These are phyloP conservation scores for Rhizomucor pusillus DNA, from an alignment of 371 early-diverging fungal genomes.

Conservation along the genomic window DNA sequence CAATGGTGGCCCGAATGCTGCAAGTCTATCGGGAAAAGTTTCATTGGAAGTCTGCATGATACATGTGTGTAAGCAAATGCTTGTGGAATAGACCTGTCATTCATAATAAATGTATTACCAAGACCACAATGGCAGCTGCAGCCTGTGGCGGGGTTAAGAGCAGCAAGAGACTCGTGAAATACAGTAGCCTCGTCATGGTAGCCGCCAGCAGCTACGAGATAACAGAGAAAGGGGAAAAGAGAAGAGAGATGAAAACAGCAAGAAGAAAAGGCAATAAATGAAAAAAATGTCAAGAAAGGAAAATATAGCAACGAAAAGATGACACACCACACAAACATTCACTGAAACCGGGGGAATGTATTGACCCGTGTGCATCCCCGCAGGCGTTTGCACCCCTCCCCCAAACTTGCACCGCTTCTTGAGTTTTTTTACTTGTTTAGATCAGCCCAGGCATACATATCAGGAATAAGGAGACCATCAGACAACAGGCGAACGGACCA, in stretches of 20 bases:
- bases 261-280: slow-evolving; percentile 7
- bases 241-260: slow-evolving; percentile 11
- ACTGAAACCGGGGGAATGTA: neutral
- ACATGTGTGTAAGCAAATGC: neutral
- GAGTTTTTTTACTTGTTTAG: no score
- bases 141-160: neutral
- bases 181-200: neutral
- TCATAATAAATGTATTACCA: slow-evolving; percentile 12
- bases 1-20: slow-evolving; percentile 65
- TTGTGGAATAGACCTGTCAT: neutral
- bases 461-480: no score
- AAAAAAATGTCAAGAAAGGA: slow-evolving; percentile 8
- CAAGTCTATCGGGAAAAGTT: slow-evolving; percentile 54
- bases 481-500: no score
- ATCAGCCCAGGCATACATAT: no score
- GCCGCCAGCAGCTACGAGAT: slow-evolving; percentile 4
- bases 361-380: no score
- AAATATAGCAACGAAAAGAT: slow-evolving; percentile 7
- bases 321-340: slow-evolving; percentile 1
- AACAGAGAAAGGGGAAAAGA: slow-evolving; percentile 3
- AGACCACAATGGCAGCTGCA: slow-evolving; percentile 18
- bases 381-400: no score
- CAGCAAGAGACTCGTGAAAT: neutral
- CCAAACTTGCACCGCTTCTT: no score
- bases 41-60: slow-evolving; percentile 47